These are phyloP conservation scores for Lycium barbarum DNA, from an alignment of 257 asterid genomes.

Conservation along the genomic window DNA sequence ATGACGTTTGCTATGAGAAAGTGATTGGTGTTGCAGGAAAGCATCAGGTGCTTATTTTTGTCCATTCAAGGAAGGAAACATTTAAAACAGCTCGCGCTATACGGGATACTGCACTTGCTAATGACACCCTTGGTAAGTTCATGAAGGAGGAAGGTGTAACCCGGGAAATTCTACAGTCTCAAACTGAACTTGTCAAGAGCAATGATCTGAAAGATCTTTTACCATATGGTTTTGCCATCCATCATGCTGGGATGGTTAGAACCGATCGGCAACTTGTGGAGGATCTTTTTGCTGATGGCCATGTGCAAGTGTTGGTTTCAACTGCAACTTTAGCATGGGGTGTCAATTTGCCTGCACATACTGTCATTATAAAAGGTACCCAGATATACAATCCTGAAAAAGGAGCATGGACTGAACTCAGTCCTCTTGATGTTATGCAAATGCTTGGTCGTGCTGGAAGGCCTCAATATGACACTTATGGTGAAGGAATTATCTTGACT, in stretches of 20 bases:
- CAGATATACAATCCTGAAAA: slow-evolving; percentile 55
- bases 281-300: slow-evolving; percentile 47
- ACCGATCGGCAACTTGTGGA: slow-evolving; percentile 53
- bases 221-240: slow-evolving; percentile 56
- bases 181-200: slow-evolving; percentile 55
- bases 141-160: slow-evolving; percentile 51
- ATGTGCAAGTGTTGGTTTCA: slow-evolving; percentile 53
- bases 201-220: slow-evolving; percentile 53
- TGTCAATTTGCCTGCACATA: slow-evolving; percentile 57
- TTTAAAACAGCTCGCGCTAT: slow-evolving; percentile 55
- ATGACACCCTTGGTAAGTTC: slow-evolving; percentile 51
- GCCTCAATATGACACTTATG: slow-evolving; percentile 52
- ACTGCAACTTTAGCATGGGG: slow-evolving; percentile 61
- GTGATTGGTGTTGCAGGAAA: slow-evolving; percentile 50
- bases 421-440: slow-evolving; percentile 57
- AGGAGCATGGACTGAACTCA: slow-evolving; percentile 56
- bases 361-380: slow-evolving; percentile 56
- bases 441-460: slow-evolving; percentile 64
- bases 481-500: slow-evolving; percentile 53
- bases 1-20: slow-evolving; percentile 55
- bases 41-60: slow-evolving; percentile 56
- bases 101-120: slow-evolving; percentile 53
- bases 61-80: slow-evolving; percentile 56
- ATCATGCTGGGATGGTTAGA: slow-evolving; percentile 56
- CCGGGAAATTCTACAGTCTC: slow-evolving; percentile 51